phyloP scores from a whole-genome alignment of 2,329 filamentous ascomycete species.

The Talaromyces marneffei region DNA sequence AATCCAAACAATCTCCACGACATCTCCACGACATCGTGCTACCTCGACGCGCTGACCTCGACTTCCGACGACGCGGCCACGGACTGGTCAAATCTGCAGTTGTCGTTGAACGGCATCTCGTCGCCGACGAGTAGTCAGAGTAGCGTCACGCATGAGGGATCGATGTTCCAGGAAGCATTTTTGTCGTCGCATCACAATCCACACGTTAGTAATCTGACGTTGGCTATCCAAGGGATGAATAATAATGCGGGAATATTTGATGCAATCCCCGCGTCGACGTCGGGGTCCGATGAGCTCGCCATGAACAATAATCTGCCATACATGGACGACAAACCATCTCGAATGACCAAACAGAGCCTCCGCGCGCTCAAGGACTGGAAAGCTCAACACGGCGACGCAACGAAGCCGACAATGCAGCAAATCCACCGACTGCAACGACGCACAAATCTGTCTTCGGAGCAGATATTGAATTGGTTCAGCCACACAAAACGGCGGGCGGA shows the following conservation, averaged over 20 bases:
- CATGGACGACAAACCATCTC: not conserved
- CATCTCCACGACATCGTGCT: not conserved
- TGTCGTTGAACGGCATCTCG: not conserved
- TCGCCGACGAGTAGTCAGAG: not conserved
- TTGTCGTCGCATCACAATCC: not conserved
- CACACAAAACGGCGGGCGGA: slow-evolving; percentile 8
- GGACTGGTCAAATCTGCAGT: slow-evolving; percentile 7
- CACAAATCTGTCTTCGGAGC: slow-evolving; percentile 1
- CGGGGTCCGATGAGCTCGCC: not conserved
- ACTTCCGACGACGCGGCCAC: not conserved
- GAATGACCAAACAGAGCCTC: slow-evolving; percentile 6
- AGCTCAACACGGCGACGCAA: not conserved
- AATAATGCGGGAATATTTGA: not conserved
- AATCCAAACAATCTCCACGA: not conserved
- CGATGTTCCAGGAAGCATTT: not conserved
- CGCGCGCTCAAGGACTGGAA: slow-evolving; percentile 9
- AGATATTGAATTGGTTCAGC: slow-evolving; percentile 11
- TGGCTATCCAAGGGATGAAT: not conserved
- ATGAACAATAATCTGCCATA: not conserved
- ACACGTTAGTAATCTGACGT: not conserved
- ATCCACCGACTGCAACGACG: not conserved
- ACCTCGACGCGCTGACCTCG: not conserved
- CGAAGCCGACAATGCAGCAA: slow-evolving; percentile 2
- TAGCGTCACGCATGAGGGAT: not conserved
- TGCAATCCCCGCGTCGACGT: not conserved